Conservation (phyloP, 2,329 filamentous ascomycete genomes). For the Colletotrichum echinochloae region DNA sequence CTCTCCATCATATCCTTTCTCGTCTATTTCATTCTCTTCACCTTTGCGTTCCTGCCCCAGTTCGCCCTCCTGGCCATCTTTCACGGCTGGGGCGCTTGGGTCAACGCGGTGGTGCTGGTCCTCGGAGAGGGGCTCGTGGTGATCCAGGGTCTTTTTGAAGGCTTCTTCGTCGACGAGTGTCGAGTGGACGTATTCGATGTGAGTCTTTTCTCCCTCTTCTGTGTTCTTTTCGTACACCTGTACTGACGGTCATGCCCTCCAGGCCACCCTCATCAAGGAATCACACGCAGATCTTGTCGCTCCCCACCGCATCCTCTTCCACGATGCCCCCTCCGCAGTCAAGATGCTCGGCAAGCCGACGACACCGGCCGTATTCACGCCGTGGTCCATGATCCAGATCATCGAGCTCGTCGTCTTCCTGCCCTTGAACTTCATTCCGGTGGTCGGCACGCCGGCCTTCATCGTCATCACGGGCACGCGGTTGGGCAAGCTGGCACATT, state of each 20-base stretch:
- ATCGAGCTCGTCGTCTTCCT: conserved; percentile 83
- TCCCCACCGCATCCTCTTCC: conserved; percentile 73
- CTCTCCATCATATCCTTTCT: conserved; percentile 84
- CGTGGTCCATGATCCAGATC: conserved; percentile 92
- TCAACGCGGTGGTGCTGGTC: conserved; percentile 88
- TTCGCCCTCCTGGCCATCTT: conserved; percentile 91
- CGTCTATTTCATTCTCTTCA: conserved; percentile 87
- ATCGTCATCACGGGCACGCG: conserved; percentile 89
- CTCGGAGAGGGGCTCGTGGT: conserved; percentile 85
- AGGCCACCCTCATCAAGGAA: conserved; percentile 80
- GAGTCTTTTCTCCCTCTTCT: conserved; percentile 48
- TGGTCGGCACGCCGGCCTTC: conserved; percentile 86
- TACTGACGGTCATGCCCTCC: conserved; percentile 35
- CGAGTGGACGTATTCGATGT: conserved; percentile 88
- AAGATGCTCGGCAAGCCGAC: conserved; percentile 87
- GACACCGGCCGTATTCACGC: conserved; percentile 80
- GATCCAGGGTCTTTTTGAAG: conserved; percentile 77
- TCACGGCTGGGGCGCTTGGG: conserved; percentile 87
- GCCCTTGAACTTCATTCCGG: conserved; percentile 88
- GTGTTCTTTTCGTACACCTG: background rate
- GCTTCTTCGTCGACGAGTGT: conserved; percentile 84
- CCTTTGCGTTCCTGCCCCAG: conserved; percentile 89
- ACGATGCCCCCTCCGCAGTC: conserved; percentile 77
- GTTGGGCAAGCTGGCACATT: conserved; percentile 89
- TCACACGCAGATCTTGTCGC: conserved; percentile 77